phyloP scores from a whole-genome alignment of 2,329 filamentous ascomycete genomes.

The Stachybotrys elegans region DNA sequence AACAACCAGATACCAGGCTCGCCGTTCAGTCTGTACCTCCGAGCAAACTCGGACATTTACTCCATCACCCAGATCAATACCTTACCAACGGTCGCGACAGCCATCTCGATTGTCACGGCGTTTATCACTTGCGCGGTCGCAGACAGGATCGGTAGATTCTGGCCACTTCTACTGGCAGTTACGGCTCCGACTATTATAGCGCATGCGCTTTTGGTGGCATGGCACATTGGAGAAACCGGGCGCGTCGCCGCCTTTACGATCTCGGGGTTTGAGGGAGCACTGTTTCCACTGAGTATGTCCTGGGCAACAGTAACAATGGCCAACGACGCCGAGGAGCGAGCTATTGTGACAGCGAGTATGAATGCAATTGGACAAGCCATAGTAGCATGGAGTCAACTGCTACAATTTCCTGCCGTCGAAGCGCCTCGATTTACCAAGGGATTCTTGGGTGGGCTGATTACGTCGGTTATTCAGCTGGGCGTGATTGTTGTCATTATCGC shows the following conservation, averaged over 20 bases:
- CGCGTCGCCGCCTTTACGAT: conserved; percentile 31
- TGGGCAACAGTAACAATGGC: conserved; percentile 33
- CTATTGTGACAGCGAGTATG: conserved; percentile 36
- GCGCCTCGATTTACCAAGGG: conserved; percentile 27
- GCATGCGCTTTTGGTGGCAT: conserved; percentile 26
- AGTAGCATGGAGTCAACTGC: conserved; percentile 31
- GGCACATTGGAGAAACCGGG: conserved; percentile 30
- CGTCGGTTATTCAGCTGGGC: conserved; percentile 25
- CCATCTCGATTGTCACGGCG: conserved; percentile 30
- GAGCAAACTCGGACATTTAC: conserved; percentile 27
- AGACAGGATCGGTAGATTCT: conserved; percentile 28
- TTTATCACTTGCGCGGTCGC: conserved; percentile 25
- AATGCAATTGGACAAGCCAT: conserved; percentile 37
- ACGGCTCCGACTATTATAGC: conserved; percentile 28
- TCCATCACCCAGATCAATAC: conserved; percentile 35
- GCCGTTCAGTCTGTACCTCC: conserved; percentile 36
- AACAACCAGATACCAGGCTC: conserved; percentile 26
- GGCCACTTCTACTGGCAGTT: conserved; percentile 23
- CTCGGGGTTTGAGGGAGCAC: conserved; percentile 29
- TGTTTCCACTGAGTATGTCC: conserved; percentile 30
- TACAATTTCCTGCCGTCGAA: conserved; percentile 29
- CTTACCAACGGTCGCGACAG: conserved; percentile 32
- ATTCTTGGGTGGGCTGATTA: conserved; percentile 24
- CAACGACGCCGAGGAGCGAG: conserved; percentile 33
- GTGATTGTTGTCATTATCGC: conserved; percentile 17